Base-by-base conservation (phyloP, 163 green algal genomes). In the Chlorella variabilis region DNA sequence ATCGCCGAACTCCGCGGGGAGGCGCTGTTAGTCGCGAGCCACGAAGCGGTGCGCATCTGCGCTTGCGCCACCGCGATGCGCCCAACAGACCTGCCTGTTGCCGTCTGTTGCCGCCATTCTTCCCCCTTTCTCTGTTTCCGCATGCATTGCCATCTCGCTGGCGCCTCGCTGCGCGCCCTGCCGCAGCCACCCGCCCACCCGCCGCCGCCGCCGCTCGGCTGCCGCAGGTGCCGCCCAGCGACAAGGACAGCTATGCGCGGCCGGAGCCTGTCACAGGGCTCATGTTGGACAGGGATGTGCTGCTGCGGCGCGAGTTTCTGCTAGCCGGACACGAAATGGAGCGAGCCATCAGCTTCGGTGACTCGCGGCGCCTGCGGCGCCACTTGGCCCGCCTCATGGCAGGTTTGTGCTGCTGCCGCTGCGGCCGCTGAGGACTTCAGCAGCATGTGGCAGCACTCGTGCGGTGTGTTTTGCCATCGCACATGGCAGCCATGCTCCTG, bases 261-360 rank as follows among this genome's bases (percentile, higher is more conserved):
- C 68, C 68, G 4, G 20, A 31, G 29, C 68, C 68, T 9, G 23
- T 42, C 7, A 42, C 42, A 4, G 68, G 68, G n/a, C 42, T 76
- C 1, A 42, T 31, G 1, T 27, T 62, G 42, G 68, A 76, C 42
- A 76, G 11, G 17, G 31, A 34, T 6, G 31, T 61, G 42, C 68
- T 76, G n/a, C 29, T 39, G 42, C 42, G 42, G 8, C 42, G 68
- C 2, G 29, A 62, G 15, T 76, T 76, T 15, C n/a, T 76, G 8
- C 42, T 76, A 18, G 51, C 68, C 41, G 68, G 68, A 13, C 27
- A 31, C 5, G 42, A 76, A n/a, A n/a, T 76, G 68, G 68, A 76
- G 29, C 29, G 41, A 29, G 68, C 42, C 15, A 59, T 76, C 29
- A 76, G 29, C 15, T 76, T 62, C 62, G 68, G 68, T 3, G 68